phyloP scores from a whole-genome alignment of 768 basidiomycete species.

The Psilocybe tampanensis region DNA sequence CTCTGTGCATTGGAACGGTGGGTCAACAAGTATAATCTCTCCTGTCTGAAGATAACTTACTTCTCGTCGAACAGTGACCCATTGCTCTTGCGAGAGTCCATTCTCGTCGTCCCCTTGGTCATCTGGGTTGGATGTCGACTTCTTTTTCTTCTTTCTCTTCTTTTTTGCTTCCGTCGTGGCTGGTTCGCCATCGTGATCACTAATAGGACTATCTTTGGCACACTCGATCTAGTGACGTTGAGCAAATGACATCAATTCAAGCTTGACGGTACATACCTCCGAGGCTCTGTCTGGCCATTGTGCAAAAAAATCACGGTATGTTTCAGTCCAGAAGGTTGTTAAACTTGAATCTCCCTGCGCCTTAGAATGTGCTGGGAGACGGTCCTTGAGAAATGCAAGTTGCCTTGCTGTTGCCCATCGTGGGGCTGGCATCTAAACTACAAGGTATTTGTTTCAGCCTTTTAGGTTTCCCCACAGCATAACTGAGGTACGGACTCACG shows the following conservation, averaged over 20 bases:
- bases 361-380: background rate
- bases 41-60: background rate
- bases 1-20: background rate
- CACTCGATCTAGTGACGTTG: background rate
- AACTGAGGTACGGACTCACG: too few species aligned
- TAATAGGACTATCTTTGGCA: background rate
- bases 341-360: background rate
- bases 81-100: background rate
- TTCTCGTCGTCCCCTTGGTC: background rate
- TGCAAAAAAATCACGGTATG: slow-evolving; percentile 3
- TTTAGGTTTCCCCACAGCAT: too few species aligned
- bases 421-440: background rate
- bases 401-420: background rate
- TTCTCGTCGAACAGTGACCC: background rate
- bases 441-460: too few species aligned
- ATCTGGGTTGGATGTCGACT: too few species aligned
- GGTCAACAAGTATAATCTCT: background rate
- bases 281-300: slow-evolving; percentile 2
- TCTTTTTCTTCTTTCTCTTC: background rate
- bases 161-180: background rate
- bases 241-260: background rate
- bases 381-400: background rate
- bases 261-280: background rate
- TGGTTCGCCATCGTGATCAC: background rate
- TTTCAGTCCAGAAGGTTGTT: background rate